Evolutionary conservation across 2,329 filamentous ascomycete genomes (phyloP).

Genomic region (Apiospora hydei): DNA sequence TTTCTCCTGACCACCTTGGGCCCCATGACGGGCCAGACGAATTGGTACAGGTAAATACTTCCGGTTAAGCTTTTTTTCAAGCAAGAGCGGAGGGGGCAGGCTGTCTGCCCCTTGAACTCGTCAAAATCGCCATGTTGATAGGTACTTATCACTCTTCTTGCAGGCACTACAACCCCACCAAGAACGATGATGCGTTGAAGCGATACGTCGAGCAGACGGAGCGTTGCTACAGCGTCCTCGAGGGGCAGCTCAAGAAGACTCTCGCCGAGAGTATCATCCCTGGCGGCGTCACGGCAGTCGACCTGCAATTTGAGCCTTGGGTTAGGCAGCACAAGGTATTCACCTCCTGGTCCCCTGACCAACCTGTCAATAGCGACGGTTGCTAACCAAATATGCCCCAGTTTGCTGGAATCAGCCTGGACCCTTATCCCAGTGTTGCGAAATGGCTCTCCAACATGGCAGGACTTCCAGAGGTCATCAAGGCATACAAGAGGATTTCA

Average conservation of each 20-base stretch:
- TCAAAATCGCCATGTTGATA: neutral
- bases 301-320: slow-evolving; percentile 52
- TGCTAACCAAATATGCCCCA: neutral
- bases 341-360: neutral
- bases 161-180: slow-evolving; percentile 44
- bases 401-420: slow-evolving; percentile 48
- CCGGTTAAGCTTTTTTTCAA: neutral
- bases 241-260: slow-evolving; percentile 48
- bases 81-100: no score
- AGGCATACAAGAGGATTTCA: slow-evolving; percentile 47
- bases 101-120: neutral
- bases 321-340: slow-evolving; percentile 40
- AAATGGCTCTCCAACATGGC: slow-evolving; percentile 48
- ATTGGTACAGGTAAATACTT: slow-evolving; percentile 46
- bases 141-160: neutral
- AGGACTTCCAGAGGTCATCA: slow-evolving; percentile 46
- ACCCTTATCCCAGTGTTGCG: slow-evolving; percentile 47
- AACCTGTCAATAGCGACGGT: no score
- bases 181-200: slow-evolving; percentile 51
- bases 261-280: slow-evolving; percentile 47
- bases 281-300: slow-evolving; percentile 46
- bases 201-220: slow-evolving; percentile 48
- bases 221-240: slow-evolving; percentile 50
- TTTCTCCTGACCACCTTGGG: slow-evolving; percentile 50
- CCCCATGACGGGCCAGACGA: slow-evolving; percentile 49